Base-by-base conservation (phyloP, 306 rosid genomes). In the Quercus cerris region DNA sequence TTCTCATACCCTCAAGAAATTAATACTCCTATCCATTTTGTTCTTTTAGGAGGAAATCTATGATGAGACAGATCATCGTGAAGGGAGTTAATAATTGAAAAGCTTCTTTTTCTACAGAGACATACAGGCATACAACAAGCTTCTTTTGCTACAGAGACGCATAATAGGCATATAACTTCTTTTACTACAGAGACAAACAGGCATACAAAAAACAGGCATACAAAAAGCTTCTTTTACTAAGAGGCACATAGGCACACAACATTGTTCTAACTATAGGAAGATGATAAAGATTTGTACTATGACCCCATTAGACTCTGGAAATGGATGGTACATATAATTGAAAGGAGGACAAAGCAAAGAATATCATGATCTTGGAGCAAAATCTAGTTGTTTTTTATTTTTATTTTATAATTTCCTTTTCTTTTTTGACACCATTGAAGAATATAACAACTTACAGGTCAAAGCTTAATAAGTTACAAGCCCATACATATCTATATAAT, bases 21-120 rank as follows among this genome's bases (percentile, higher is more conserved):
- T 64, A 33, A 68, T 25, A 10, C 1, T 3, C 72, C 15, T 19
- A 20, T 67, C 72, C 72, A 33, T 68, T 66, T 68, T 68, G 18
- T n/a, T 35, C 51, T 10, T 68, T n/a, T 70, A 95, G 99, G 99
- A 95, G 94, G 99, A 95, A 86, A 95, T 93, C 75, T 95, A 88
- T 41, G 99, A 95, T 38, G 99, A 95, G 85, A 91, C 99, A 0
- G 99, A 95, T 78, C 92, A 91, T 83, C 99, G 25, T 6, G 72
- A 35, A 1, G 15, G 49, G 72, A 19, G 52, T 35, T 10, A 68
- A 38, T 35, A 19, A 19, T 35, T 9, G 4, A 7, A 35, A n/a
- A 68, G 27, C 72, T 68, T n/a, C 72, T 33, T n/a, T 38, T 19
- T 33, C 52, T 68, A 19, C 25, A n/a, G 13, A 68, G 72, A 35